Evolutionary conservation across 495 filamentous ascomycete genomes (phyloP).

Genomic region (Thermochaetoides thermophila): DNA sequence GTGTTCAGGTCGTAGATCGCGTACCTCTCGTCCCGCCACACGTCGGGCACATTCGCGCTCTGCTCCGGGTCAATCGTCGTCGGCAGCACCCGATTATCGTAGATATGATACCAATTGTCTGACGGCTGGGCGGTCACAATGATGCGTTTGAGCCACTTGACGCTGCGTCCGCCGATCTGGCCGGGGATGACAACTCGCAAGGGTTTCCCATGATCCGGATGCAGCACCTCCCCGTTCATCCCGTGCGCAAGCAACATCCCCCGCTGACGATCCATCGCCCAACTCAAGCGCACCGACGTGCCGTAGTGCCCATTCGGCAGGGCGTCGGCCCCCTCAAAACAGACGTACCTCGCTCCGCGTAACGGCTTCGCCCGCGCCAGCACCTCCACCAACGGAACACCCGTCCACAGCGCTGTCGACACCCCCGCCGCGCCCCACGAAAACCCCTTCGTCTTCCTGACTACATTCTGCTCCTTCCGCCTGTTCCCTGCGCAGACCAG

Average conservation of each 20-base stretch:
- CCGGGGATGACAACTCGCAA: constrained; percentile 77
- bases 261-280: constrained; percentile 71
- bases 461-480: constrained; percentile 86
- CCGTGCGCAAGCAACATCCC: constrained; percentile 83
- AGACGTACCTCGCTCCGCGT: constrained; percentile 66
- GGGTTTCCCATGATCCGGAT: constrained; percentile 81
- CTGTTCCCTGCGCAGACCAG: constrained; percentile 90
- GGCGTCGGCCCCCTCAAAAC: constrained; percentile 86
- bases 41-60: constrained; percentile 54
- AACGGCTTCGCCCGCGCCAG: constrained; percentile 52
- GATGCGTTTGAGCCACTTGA: constrained; percentile 86
- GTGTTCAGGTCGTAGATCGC: constrained; percentile 89
- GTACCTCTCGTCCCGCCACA: constrained; percentile 86
- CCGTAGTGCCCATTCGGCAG: constrained; percentile 86
- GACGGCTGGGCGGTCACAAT: constrained; percentile 67
- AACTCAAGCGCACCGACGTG: constrained; percentile 76
- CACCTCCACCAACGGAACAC: constrained; percentile 61
- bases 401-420: constrained; percentile 84
- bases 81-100: constrained; percentile 85
- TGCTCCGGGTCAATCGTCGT: constrained; percentile 79
- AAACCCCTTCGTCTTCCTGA: constrained; percentile 88
- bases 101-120: constrained; percentile 94
- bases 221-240: constrained; percentile 81
- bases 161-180: constrained; percentile 86
- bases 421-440: constrained; percentile 88